phyloP scores from a whole-genome alignment of 768 basidiomycete genomes.

The Crepidotus variabilis region DNA sequence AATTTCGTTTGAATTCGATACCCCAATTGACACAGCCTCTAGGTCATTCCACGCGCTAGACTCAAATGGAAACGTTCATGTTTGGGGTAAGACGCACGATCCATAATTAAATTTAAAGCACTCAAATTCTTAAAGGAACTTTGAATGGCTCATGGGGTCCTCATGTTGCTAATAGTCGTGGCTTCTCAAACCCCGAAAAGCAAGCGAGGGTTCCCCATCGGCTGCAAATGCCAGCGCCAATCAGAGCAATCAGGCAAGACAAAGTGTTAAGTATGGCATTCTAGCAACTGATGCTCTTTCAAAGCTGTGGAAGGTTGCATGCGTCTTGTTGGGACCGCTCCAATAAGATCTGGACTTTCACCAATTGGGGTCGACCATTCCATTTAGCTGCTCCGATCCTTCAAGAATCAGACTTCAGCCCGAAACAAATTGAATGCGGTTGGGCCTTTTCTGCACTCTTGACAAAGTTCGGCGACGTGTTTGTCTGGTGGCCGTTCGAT shows the following conservation, averaged over 20 bases:
- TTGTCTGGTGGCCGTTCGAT: conserved; percentile 69
- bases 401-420: conserved; percentile 37
- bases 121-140: conserved; percentile 41
- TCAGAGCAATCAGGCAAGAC: conserved; percentile 62
- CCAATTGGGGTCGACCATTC: conserved; percentile 78
- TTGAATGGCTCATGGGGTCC: conserved; percentile 41
- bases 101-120: not conserved
- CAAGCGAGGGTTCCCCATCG: conserved; percentile 48
- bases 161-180: conserved; percentile 40
- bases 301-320: conserved; percentile 77
- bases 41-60: conserved; percentile 90
- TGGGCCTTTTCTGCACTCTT: conserved; percentile 79
- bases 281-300: conserved; percentile 4
- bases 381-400: conserved; percentile 47
- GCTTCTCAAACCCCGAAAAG: conserved; percentile 54
- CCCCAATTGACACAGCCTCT: conserved; percentile 1
- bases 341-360: conserved; percentile 68
- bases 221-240: conserved; percentile 54
- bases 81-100: conserved; percentile 62
- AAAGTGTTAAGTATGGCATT: conserved; percentile 1
- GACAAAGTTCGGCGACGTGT: conserved; percentile 65
- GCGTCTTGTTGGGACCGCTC: conserved; percentile 59
- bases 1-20: not conserved
- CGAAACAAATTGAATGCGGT: conserved; percentile 70
- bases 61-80: conserved; percentile 64